Conservation (phyloP, 2,329 filamentous ascomycete species). For the Waltergamsia citrina region DNA sequence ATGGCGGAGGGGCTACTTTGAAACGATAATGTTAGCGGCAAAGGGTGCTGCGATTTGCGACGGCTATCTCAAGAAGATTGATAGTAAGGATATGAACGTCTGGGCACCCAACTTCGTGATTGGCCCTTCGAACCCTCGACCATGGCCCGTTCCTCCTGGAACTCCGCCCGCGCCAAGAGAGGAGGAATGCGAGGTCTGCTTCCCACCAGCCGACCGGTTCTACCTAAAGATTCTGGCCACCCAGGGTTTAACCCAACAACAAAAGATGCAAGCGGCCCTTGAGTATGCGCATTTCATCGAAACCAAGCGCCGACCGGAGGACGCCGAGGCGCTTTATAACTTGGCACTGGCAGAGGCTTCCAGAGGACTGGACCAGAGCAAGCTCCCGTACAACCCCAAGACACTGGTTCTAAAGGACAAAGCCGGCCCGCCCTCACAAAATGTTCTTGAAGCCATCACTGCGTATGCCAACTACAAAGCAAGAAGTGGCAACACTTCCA, state of each 20-base stretch:
- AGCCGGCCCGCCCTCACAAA: slow-evolving; percentile 55
- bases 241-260: slow-evolving; percentile 65
- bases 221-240: slow-evolving; percentile 80
- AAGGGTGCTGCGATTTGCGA: slow-evolving; percentile 73
- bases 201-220: slow-evolving; percentile 60
- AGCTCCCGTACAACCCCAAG: slow-evolving; percentile 42
- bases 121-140: slow-evolving; percentile 76
- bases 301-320: slow-evolving; percentile 58
- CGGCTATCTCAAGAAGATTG: slow-evolving; percentile 64
- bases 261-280: slow-evolving; percentile 73
- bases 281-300: slow-evolving; percentile 81
- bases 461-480: slow-evolving; percentile 73
- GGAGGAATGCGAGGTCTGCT: slow-evolving; percentile 64
- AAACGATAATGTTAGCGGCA: slow-evolving; percentile 69
- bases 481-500: slow-evolving; percentile 54
- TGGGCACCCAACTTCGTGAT: slow-evolving; percentile 67
- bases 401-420: slow-evolving; percentile 59
- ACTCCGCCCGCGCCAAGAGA: slow-evolving; percentile 57
- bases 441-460: slow-evolving; percentile 67
- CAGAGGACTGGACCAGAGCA: slow-evolving; percentile 34
- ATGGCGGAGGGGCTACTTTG: slow-evolving; percentile 81
- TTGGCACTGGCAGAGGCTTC: slow-evolving; percentile 70
- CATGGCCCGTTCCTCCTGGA: slow-evolving; percentile 60
- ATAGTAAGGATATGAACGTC: slow-evolving; percentile 28
- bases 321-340: slow-evolving; percentile 62